Evolutionary conservation across 805 yeast genomes (phyloP), one percentile per base, ranked within the genome.

Genomic region (Diddensiella santjacobensis): DNA sequence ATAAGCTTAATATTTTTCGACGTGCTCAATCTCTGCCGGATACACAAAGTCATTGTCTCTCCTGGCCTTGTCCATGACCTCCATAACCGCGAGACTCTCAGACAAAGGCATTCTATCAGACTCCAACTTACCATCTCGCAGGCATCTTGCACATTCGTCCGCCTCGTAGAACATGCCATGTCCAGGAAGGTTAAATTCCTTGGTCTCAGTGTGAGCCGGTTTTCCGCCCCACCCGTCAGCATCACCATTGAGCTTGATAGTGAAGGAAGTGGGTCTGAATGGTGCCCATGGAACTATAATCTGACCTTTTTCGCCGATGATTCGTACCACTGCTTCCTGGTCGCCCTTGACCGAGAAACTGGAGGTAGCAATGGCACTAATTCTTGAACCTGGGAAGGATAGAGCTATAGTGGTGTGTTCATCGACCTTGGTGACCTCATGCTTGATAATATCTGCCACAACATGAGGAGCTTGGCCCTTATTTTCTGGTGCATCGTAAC

Each of bases 91-190:
- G 33, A 74, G 53, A 26, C 77, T 69, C 62, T 80, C 83, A 3
- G 58, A 69, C 59, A 67, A 68, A 2, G 81, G 73, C 58, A 71
- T 62, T 2, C 59, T 40, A 17, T 55, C 61, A 50, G 71, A 69
- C 52, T 71, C 68, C 13, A 59, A 55, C 46, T 62, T 66, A 10
- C 78, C 78, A 13, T 60, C 63, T 3, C 58, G 46, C 36, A 79
- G 64, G 46, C 72, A 76, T 41, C 68, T 61, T 2, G 79, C 82
- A 24, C 71, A 72, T 3, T 76, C 80, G 55, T 77, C 73, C 1
- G 82, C 82, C 62, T 79, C 83, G 60, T 72, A 73, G 55, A 74
- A 74, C 59, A 78, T 73, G 0, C 84, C 84, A 42, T 65, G 60
- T 40, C 62, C 53, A 8, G 54, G 55, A 24, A 57, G 40, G 5